These are phyloP conservation scores for Aspergillus neoniger DNA, from an alignment of 2,329 filamentous ascomycete genomes.

Conservation along the genomic window DNA sequence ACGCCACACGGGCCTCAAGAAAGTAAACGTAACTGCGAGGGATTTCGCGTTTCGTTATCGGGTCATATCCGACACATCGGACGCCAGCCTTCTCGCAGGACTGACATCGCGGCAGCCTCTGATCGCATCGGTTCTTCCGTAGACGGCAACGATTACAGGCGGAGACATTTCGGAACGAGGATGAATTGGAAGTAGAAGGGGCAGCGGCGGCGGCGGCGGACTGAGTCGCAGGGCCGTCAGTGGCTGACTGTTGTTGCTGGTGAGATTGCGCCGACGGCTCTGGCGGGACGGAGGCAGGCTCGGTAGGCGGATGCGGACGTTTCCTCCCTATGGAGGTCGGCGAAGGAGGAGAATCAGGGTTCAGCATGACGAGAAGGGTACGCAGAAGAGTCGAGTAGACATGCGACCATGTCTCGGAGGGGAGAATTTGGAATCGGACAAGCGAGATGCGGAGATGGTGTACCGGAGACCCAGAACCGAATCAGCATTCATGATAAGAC, in stretches of 20 bases:
- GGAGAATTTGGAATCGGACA: constrained; percentile 24
- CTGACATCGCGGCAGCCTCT: constrained; percentile 84
- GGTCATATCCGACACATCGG: constrained; percentile 91
- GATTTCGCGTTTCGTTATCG: constrained; percentile 94
- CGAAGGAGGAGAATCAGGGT: constrained; percentile 32
- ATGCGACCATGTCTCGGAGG: constrained; percentile 36
- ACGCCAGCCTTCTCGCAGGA: constrained; percentile 92
- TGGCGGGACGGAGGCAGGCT: constrained; percentile 26
- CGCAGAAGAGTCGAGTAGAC: constrained; percentile 26
- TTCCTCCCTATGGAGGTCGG: constrained; percentile 40
- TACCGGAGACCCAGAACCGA: constrained; percentile 20
- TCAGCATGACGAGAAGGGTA: constrained; percentile 37
- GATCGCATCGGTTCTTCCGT: constrained; percentile 93
- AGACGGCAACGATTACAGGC: constrained; percentile 91
- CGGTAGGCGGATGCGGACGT: constrained; percentile 36
- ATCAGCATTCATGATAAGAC: constrained; percentile 35
- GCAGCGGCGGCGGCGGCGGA: constrained; percentile 21
- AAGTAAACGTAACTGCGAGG: constrained; percentile 93
- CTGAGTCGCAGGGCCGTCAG: constrained; percentile 18
- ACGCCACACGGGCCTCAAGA: constrained; percentile 80
- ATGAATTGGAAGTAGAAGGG: constrained; percentile 36
- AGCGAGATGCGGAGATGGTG: constrained; percentile 12
- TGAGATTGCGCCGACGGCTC: constrained; percentile 23
- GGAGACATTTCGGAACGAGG: constrained; percentile 78
- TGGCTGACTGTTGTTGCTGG: constrained; percentile 16